Evolutionary conservation across 2,329 filamentous ascomycete genomes (phyloP), one percentile per base, ranked within the genome.

Genomic region (Fusarium mexicanum): DNA sequence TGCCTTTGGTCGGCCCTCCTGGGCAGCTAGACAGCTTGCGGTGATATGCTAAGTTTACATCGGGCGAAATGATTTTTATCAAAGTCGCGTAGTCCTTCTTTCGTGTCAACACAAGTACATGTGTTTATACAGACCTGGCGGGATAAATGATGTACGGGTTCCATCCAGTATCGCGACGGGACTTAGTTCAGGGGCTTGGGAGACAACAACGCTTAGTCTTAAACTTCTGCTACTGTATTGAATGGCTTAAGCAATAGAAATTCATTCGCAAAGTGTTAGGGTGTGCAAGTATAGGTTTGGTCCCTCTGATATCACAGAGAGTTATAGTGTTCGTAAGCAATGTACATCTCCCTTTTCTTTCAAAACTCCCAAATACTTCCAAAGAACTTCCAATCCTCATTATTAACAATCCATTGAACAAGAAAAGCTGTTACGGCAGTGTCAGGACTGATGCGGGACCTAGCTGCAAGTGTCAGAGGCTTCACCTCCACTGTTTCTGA

Each of bases 231-330:
- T 16, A 47, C 18, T 10, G 13, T 0, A 2, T 5, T 47, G 24
- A 22, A 6, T 6, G 16, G 7, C 16, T 22, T 11, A 6, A 17
- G 3, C 0, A 22, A 51, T 50, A 24, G 12, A 51, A 0, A 0
- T 4, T 24, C 0, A n/a, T 3, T 18, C 8, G 1, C 0, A n/a
- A n/a, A 24, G 11, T 7, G 2, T 3, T 9, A 33, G 3, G 2
- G 3, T 24, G 0, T 6, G 16, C 17, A 18, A 37, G 9, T 17
- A 37, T 37, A 37, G 2, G 1, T 8, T 1, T 33, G 13, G 2
- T 20, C 0, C 4, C 1, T 16, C 22, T 57, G 3, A 18, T 40
- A 18, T 20, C 4, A 20, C 2, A 29, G 22, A 16, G 11, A 24
- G 7, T 5, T 20, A 29, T 12, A 24, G 24, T 50, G 22, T 16